These are phyloP conservation scores for Glaciozyma martinii DNA, from an alignment of 768 basidiomycete genomes.

Conservation along the genomic window DNA sequence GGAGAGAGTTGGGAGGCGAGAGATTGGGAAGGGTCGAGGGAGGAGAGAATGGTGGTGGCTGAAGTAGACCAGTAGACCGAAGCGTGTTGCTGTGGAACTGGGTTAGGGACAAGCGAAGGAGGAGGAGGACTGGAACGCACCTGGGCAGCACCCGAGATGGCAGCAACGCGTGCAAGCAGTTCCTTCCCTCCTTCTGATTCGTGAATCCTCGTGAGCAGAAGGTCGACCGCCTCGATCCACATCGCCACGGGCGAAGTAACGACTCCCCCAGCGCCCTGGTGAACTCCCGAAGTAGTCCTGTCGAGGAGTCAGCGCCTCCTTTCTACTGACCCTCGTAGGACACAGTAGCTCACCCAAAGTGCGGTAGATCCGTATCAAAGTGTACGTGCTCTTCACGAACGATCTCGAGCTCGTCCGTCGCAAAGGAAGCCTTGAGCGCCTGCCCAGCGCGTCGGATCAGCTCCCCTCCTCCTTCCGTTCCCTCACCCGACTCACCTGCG, in stretches of 20 bases:
- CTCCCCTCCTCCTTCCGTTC: background rate
- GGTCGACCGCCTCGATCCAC: conserved; percentile 78
- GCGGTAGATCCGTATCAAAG: conserved; percentile 69
- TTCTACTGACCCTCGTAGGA: background rate
- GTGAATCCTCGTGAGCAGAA: conserved; percentile 49
- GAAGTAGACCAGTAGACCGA: conserved; percentile 69
- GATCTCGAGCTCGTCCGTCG: conserved; percentile 51
- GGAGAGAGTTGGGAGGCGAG: conserved; percentile 55
- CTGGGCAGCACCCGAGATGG: conserved; percentile 67
- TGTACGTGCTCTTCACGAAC: conserved; percentile 63
- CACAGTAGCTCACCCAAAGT: conserved; percentile 36
- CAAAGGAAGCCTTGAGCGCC: conserved; percentile 54
- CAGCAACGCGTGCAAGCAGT: background rate
- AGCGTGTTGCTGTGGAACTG: conserved; percentile 60
- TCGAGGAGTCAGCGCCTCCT: conserved; percentile 3
- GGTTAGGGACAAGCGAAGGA: no score
- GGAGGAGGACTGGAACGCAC: no score
- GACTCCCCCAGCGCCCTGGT: conserved; percentile 50
- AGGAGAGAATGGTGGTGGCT: conserved; percentile 49
- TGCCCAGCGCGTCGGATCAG: background rate
- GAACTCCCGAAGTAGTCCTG: conserved; percentile 38
- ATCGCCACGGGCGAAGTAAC: conserved; percentile 71
- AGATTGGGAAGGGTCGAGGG: conserved; percentile 48
- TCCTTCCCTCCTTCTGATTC: background rate
- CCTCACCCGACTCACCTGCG: conserved; percentile 51